A percentile compares a stretch with the other conserved stretches of the same genome.
Conservation (phyloP, 495 filamentous ascomycete genomes). For the Neurospora sp. region DNA sequence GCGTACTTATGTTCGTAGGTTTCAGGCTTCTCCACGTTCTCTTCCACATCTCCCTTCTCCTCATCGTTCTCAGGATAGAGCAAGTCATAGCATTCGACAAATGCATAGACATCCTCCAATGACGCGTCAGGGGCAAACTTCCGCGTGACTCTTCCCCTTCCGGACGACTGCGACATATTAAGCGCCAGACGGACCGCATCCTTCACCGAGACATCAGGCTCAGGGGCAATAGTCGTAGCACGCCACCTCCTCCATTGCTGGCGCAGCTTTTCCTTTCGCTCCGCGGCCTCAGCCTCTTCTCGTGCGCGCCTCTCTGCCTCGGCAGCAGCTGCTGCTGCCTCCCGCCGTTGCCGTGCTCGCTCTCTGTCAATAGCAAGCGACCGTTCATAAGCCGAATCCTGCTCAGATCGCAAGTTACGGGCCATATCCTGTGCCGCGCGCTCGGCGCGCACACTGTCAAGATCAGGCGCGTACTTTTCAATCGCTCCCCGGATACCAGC, state of each 20-base stretch:
- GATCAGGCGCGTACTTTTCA: constrained; percentile 53
- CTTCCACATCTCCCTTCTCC: constrained; percentile 4
- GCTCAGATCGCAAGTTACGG: constrained; percentile 67
- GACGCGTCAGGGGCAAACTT: constrained; percentile 53
- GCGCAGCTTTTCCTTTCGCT: constrained; percentile 44
- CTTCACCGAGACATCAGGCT: constrained; percentile 55
- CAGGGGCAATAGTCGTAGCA: constrained; percentile 50
- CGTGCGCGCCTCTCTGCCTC: constrained; percentile 43
- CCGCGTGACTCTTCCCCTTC: constrained; percentile 54
- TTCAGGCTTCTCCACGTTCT: constrained; percentile 39
- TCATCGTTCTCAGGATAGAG: constrained; percentile 31
- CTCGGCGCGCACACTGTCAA: constrained; percentile 56
- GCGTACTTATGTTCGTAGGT: constrained; percentile 67
- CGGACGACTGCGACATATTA: constrained; percentile 59
- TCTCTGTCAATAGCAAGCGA: constrained; percentile 82
- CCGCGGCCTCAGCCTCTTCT: constrained; percentile 54
- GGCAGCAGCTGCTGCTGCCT: constrained; percentile 60
- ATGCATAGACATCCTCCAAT: constrained; percentile 89
- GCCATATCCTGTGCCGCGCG: constrained; percentile 68
- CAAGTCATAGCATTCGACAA: constrained; percentile 82
- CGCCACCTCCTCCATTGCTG: constrained; percentile 77
- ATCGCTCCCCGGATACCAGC: constrained; percentile 62
- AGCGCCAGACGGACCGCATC: constrained; percentile 73
- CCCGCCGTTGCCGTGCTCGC: constrained; percentile 58
- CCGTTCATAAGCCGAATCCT: constrained; percentile 86